Conservation (phyloP, 2,329 filamentous ascomycete species). For the Venturia aucupariae region DNA sequence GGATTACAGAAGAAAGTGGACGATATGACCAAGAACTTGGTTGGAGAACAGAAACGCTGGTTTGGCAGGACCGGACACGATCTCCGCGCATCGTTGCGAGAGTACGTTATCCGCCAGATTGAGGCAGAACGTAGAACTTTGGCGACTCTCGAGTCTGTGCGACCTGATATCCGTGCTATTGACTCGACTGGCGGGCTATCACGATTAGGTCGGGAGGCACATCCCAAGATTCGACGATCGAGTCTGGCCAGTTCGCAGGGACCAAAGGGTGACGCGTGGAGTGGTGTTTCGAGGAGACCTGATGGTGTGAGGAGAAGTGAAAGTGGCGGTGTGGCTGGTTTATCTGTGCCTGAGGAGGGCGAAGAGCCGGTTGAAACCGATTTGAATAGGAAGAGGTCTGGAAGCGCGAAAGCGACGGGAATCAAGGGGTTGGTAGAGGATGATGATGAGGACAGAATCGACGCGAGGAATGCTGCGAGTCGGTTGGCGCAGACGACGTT, state of each 20-base stretch:
- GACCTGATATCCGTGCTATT: conserved; percentile 86
- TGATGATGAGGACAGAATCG: conserved; percentile 87
- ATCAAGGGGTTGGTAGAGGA: conserved; percentile 47
- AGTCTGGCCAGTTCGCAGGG: conserved; percentile 84
- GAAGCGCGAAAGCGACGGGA: conserved; percentile 25
- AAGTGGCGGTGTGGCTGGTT: conserved; percentile 51
- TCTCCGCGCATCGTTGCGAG: conserved; percentile 71
- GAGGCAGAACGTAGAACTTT: conserved; percentile 89
- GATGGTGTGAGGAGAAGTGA: conserved; percentile 71
- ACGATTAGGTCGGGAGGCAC: conserved; percentile 77
- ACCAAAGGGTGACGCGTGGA: conserved; percentile 97
- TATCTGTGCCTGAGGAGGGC: conserved; percentile 56
- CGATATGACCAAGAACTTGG: conserved; percentile 78
- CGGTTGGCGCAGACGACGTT: conserved; percentile 91
- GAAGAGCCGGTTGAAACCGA: conserved; percentile 37
- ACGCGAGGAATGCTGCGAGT: conserved; percentile 91
- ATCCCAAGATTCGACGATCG: conserved; percentile 63
- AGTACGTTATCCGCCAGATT: conserved; percentile 90
- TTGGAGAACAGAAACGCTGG: conserved; percentile 85
- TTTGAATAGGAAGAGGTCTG: conserved; percentile 40
- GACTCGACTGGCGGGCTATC: conserved; percentile 85
- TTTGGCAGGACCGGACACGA: conserved; percentile 80
- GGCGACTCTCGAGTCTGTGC: conserved; percentile 84
- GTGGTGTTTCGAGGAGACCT: conserved; percentile 78
- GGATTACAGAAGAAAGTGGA: conserved; percentile 79